Percentiles rank a stretch among this genome's conserved stretches.
Evolutionary conservation across 2,329 filamentous ascomycete species (phyloP).

Genomic region (Pseudogymnoascus pannorum): DNA sequence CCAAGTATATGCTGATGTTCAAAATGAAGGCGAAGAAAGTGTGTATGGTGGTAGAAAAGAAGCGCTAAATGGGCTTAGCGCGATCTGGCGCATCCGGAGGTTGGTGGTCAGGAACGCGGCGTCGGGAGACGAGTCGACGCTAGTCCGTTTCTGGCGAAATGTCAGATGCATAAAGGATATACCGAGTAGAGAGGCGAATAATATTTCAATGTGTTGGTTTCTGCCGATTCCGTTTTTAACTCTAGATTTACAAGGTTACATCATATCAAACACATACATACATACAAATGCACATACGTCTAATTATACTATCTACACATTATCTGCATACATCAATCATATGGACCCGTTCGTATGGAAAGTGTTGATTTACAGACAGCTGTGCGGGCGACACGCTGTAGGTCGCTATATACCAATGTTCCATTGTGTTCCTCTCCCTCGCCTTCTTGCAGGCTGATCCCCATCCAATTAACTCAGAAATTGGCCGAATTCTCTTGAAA

Average conservation of each 20-base stretch:
- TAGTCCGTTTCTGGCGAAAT: conserved; percentile 8
- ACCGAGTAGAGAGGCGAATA: neutral
- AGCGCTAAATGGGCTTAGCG: conserved; percentile 9
- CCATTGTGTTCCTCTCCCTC: neutral
- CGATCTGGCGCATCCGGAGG: conserved; percentile 6
- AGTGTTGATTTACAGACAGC: neutral
- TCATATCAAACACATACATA: neutral
- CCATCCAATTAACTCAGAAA: neutral
- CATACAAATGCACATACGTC: neutral
- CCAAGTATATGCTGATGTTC: conserved; percentile 8
- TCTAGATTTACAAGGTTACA: neutral
- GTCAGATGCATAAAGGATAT: conserved; percentile 9
- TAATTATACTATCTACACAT: too few relatives aligned
- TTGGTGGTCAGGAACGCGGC: conserved; percentile 9
- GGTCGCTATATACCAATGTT: neutral
- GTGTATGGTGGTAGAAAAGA: conserved; percentile 9
- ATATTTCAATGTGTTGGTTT: neutral
- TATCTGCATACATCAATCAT: neutral
- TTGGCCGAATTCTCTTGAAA: neutral
- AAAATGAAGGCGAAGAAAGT: conserved; percentile 11
- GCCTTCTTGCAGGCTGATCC: conserved; percentile 6
- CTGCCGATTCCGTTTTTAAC: neutral
- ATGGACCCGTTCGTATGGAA: conserved; percentile 1
- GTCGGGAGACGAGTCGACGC: conserved; percentile 5
- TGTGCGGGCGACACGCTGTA: neutral